Evolutionary conservation across 768 basidiomycete species (phyloP).

Genomic region (Jaapia argillacea): DNA sequence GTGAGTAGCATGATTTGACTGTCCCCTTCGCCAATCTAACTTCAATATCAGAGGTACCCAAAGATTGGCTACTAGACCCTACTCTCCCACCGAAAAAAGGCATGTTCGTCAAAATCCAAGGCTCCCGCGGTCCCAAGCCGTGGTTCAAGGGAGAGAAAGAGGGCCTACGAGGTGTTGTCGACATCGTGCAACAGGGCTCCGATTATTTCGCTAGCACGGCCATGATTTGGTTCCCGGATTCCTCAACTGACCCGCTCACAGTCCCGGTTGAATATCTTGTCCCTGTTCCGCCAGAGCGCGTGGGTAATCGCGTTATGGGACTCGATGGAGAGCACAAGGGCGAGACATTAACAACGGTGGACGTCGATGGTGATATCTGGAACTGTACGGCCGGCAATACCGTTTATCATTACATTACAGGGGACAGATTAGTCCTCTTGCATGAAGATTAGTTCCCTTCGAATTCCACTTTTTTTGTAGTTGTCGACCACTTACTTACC

Average conservation of each 20-base stretch:
- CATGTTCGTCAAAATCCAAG: slow-evolving; percentile 29
- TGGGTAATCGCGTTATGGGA: slow-evolving; percentile 39
- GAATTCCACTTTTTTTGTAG: not conserved
- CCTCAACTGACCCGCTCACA: slow-evolving; percentile 23
- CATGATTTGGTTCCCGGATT: slow-evolving; percentile 17
- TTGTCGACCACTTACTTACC: not conserved
- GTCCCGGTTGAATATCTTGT: slow-evolving; percentile 31
- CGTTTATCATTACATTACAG: not conserved
- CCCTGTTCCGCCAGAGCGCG: slow-evolving; percentile 26
- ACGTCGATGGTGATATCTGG: not conserved
- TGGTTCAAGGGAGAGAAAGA: slow-evolving; percentile 25
- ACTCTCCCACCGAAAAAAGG: slow-evolving; percentile 20
- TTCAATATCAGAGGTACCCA: slow-evolving; percentile 20
- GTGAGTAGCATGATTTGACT: slow-evolving; percentile 1
- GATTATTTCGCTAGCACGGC: not conserved
- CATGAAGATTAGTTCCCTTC: not conserved
- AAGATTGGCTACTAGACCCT: slow-evolving; percentile 33
- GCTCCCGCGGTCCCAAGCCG: slow-evolving; percentile 20
- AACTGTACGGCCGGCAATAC: not conserved
- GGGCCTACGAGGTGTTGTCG: slow-evolving; percentile 16
- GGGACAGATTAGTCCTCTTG: not conserved
- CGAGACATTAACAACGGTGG: slow-evolving; percentile 3
- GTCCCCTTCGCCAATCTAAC: slow-evolving; percentile 3
- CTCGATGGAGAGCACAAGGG: slow-evolving; percentile 35
- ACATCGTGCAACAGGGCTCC: slow-evolving; percentile 16